These are phyloP conservation scores for Cytospora chrysosperma DNA, from an alignment of 2,329 filamentous ascomycete genomes.

Conservation along the genomic window DNA sequence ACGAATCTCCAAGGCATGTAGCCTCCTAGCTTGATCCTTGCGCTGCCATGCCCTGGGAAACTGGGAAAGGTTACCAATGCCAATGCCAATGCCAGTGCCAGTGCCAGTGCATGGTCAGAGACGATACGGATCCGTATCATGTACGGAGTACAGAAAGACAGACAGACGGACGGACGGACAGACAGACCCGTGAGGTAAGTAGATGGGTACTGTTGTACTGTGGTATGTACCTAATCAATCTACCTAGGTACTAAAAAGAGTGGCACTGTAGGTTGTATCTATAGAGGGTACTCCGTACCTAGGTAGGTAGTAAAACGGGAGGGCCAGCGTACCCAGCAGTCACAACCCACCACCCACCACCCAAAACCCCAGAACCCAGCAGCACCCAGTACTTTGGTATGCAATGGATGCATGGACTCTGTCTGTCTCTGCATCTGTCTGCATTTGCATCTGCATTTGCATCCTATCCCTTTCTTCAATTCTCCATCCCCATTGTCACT, in stretches of 20 bases:
- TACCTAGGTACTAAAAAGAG: too few relatives aligned
- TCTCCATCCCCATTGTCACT: slow-evolving; percentile 23
- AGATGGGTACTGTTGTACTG: too few relatives aligned
- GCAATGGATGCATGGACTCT: background rate
- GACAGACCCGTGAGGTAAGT: too few relatives aligned
- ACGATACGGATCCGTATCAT: background rate
- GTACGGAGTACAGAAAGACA: too few relatives aligned
- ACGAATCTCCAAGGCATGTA: background rate
- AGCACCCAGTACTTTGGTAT: slow-evolving; percentile 1
- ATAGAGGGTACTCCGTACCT: too few relatives aligned
- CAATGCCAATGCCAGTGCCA: too few relatives aligned
- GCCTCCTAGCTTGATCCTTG: background rate
- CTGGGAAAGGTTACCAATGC: background rate
- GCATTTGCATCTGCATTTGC: background rate
- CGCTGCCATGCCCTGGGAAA: background rate
- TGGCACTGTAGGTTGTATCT: too few relatives aligned
- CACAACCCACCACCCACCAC: slow-evolving; percentile 15
- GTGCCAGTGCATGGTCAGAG: background rate
- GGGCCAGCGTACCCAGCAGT: too few relatives aligned
- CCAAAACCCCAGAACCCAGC: slow-evolving; percentile 7
- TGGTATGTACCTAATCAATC: too few relatives aligned
- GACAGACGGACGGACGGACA: too few relatives aligned
- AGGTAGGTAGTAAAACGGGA: too few relatives aligned
- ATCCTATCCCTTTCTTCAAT: slow-evolving; percentile 20
- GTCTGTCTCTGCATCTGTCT: too few relatives aligned